phyloP scores from a whole-genome alignment of 2,329 filamentous ascomycete species.

The Ceratocystis destructans region DNA sequence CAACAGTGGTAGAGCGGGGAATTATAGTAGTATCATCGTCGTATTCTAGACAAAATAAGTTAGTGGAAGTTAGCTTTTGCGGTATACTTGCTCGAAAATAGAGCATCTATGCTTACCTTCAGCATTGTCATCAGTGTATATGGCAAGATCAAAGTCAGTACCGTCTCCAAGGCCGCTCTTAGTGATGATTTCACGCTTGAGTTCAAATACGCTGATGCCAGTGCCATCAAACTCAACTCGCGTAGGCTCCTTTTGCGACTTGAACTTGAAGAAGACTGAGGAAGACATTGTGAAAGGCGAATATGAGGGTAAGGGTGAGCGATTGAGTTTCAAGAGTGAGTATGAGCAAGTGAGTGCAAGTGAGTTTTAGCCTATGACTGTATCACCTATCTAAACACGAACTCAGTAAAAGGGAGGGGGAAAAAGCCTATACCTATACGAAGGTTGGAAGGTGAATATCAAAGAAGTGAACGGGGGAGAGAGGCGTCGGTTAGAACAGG shows the following conservation, averaged over 20 bases:
- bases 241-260: constrained; percentile 90
- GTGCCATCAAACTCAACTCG: constrained; percentile 95
- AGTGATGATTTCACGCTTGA: constrained; percentile 96
- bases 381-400: background rate
- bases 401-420: constrained; percentile 7
- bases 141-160: constrained; percentile 87
- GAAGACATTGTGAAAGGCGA: constrained; percentile 58
- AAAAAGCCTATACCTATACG: background rate
- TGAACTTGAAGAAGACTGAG: constrained; percentile 99
- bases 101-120: constrained; percentile 51
- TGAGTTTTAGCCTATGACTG: background rate
- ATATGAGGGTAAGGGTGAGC: background rate
- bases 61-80: constrained; percentile 24
- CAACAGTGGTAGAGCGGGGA: constrained; percentile 82
- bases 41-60: constrained; percentile 50
- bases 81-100: constrained; percentile 3
- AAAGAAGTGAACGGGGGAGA: background rate
- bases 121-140: constrained; percentile 81
- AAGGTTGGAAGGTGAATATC: background rate
- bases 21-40: constrained; percentile 98
- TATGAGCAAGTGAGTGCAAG: background rate
- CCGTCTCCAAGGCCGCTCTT: constrained; percentile 90
- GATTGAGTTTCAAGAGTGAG: background rate
- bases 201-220: constrained; percentile 92
- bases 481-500: background rate